Base-by-base conservation (phyloP, 2,329 filamentous ascomycete genomes). In the Piedraia hortae region DNA sequence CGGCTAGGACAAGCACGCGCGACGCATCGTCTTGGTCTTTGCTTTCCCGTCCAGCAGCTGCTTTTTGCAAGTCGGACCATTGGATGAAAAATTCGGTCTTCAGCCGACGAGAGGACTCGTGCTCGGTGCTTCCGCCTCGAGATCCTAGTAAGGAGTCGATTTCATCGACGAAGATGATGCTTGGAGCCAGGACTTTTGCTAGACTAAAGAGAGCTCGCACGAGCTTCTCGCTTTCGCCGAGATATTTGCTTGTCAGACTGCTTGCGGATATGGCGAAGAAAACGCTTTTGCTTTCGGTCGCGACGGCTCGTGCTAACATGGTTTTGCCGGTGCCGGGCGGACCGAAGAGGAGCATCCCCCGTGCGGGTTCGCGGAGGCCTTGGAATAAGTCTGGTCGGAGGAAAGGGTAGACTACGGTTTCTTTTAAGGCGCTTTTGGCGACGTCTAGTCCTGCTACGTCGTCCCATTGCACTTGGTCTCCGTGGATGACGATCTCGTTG, bases 31-130 rank as follows among this genome's bases (percentile, higher is more conserved):
- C 77, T 24, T 56, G 56, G 27, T 69, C 62, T 32, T 61, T 72
- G 7, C 29, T 29, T 39, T 88, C 77, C 16, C 74, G 60, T 1
- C 82, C 82, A 3, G 80, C 82, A 4, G 85, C 85, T 3, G 85
- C 85, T 31, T 77, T 67, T 38, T 89, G 78, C 2, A 97, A 50
- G 40, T 91, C 78, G 26, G 74, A 85, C 85, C 85, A 97, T 39
- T 91, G 80, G 13, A 97, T 91, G 14, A 97, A 51, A 35, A 97
- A 97, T 40, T 97, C 85, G 0, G 85, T 97, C 48, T 97, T 97
- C 39, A 91, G 89, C 24, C 85, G 62, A 26, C 82, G 59, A 1
- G 78, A 89, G 1, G 85, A 77, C 46, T 97, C 85, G 35, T 93
- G 74, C 38, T 93, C 85, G 1, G 74, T 70, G 3, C 68, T 68